Base-by-base conservation (phyloP, 495 filamentous ascomycete genomes). In the Clohesyomyces aquaticus region DNA sequence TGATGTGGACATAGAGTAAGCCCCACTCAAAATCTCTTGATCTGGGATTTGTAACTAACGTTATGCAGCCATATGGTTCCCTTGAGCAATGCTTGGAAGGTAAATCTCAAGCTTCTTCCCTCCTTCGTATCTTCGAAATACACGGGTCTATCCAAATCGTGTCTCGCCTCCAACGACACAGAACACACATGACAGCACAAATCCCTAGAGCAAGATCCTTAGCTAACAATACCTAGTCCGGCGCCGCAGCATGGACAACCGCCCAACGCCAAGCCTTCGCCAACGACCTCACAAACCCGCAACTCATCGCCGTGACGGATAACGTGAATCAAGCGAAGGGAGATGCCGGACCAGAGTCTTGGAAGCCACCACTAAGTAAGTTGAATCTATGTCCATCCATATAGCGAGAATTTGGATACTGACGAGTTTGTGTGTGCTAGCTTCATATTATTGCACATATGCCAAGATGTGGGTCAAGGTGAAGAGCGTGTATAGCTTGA, bases 21-120 rank as follows among this genome's bases (percentile, higher is more conserved):
- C n/a, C n/a, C n/a, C n/a, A n/a, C n/a, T n/a, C n/a, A n/a, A n/a
- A n/a, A n/a, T n/a, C n/a, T n/a, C n/a, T n/a, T n/a, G n/a, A n/a
- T n/a, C n/a, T n/a, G n/a, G n/a, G n/a, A n/a, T n/a, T n/a, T n/a
- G n/a, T n/a, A n/a, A n/a, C n/a, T n/a, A n/a, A n/a, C n/a, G n/a
- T n/a, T n/a, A n/a, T n/a, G n/a, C n/a, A n/a, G n/a, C 68, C 88
- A 91, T 72, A 76, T 91, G 71, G 87, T 91, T 16, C 88, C 88
- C 0, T 69, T 91, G 45, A 84, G 83, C 67, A 87, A 90, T 71
- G 87, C 88, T 8, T 91, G 88, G 88, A 84, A 86, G 68, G 84
- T 87, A 61, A 41, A 77, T 59, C 19, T 26, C 19, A n/a, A 14
- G 8, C 23, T 42, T 26, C n/a, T 41, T 8, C 46, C 38, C 14